Evolutionary conservation across 225 moss, liverwort and hornwort species (phyloP), one percentile per base, ranked within the genome.

Genomic region (Sphagnum tenellum): DNA sequence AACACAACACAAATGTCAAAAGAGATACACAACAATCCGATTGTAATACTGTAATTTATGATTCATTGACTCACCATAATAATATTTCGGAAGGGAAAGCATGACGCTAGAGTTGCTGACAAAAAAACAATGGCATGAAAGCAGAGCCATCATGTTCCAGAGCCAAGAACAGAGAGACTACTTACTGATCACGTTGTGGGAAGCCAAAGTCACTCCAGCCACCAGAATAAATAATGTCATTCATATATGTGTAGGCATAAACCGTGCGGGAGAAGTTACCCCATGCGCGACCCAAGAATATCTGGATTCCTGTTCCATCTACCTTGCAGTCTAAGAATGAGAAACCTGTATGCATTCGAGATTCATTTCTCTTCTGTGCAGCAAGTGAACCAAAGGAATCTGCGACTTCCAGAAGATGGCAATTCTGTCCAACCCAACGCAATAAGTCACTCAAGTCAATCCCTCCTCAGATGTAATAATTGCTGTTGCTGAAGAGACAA

Each of bases 271-370:
- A 89, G 67, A 79, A 84, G 58, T 82, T 82, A 9, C 92, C 92
- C 92, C 92, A 92, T n/a, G 92, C 89, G 4, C 92, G 85, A 12
- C 92, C 92, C 55, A 92, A 63, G 70, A 87, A 92, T 8, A 84
- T 74, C 29, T 29, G 29, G 9, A 75, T 80, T 0, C 92, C 92
- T 9, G 67, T 77, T 14, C 92, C 92, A 0, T 77, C 77, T 48
- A 92, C 47, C n/a, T 67, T 29, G 46, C 81, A 85, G 53, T 79
- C 74, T 55, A 92, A 84, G 14, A 92, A 89, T 0, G 85, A 81
- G 61, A 85, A 92, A 29, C 92, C 92, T 0, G 92, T 92, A 64
- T 80, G 71, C 68, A 89, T 64, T 44, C 80, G 79, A 0, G 74
- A 69, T 62, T 78, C 77, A 46, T 87, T 85, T 64, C 89, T 70